Evolutionary conservation across 2,329 filamentous ascomycete genomes (phyloP), one percentile per base, ranked within the genome.

Genomic region (Penicillium rolfsii): DNA sequence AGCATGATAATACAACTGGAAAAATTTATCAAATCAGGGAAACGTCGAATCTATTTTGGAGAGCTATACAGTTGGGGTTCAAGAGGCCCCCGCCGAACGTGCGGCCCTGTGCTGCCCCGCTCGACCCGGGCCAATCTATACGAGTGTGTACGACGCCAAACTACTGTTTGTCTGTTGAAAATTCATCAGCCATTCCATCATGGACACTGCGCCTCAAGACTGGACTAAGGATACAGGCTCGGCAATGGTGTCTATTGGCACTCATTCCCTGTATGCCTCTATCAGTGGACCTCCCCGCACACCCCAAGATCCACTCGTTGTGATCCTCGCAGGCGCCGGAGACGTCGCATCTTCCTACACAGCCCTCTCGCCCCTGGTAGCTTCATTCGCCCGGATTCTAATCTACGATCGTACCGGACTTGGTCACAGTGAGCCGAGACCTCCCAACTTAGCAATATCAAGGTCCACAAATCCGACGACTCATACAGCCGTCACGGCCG

Each of bases 361-460:
- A 55, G 72, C 72, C 19, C 67, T 78, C 14, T 65, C 72, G 60
- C 67, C 70, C n/a, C 64, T 71, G 2, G 64, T 79, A 3, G 61
- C 66, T 24, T 26, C 49, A 2, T 76, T 71, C 40, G 66, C 70
- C 9, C 67, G 70, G 16, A 66, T 74, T 3, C 57, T 77, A 1
- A 62, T 76, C 22, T 79, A 78, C 60, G 76, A 79, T 46, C 76
- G 77, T 52, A 71, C 74, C 1, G 77, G 77, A 1, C 72, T 78
- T 8, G 76, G 77, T 5, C 69, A 64, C 58, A 77, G 75, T 53
- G 71, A 76, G 33, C 38, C 64, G 12, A 69, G 65, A 5, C 66
- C 28, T 30, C 28, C 45, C 16, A 36, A 24, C 26, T 33, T n/a
- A 14, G 9, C 30, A 33, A 33, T 8, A 4, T 30, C 24, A 22